A percentile compares a stretch with the other conserved stretches of the same genome.
phyloP scores from a whole-genome alignment of 176 grass and related monocot genomes.

The Oryza coarctata region DNA sequence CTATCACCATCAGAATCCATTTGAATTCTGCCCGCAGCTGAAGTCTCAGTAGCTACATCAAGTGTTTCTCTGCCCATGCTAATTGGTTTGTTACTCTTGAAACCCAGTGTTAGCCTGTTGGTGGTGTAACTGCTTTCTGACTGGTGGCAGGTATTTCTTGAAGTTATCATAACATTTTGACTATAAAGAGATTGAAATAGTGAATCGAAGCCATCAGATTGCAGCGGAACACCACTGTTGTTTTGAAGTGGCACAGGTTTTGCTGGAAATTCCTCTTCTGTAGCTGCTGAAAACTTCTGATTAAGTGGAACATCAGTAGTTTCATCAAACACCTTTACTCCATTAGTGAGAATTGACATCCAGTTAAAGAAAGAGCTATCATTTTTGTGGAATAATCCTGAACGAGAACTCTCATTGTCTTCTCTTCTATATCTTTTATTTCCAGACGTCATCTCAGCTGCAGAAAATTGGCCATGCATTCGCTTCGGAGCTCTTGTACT shows the following conservation, averaged over 20 bases:
- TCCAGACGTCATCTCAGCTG: constrained; percentile 25
- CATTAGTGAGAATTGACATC: constrained; percentile 81
- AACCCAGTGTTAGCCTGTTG: constrained; percentile 20
- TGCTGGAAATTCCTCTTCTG: constrained; percentile 42
- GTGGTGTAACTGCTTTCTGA: constrained; percentile 43
- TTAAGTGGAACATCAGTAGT: constrained; percentile 46
- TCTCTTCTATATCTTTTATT: constrained; percentile 63
- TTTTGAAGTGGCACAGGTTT: constrained; percentile 33
- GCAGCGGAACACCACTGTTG: constrained; percentile 26
- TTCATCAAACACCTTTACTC: constrained; percentile 35
- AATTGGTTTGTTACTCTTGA: constrained; percentile 19
- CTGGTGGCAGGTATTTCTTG: constrained; percentile 42
- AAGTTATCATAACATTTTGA: constrained; percentile 47
- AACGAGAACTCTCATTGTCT: constrained; percentile 48
- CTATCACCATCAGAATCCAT: constrained; percentile 30
- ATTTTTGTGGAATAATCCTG: constrained; percentile 48
- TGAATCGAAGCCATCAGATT: constrained; percentile 57
- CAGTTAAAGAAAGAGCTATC: constrained; percentile 85
- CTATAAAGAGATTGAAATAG: constrained; percentile 75
- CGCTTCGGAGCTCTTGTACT: constrained; percentile 55
- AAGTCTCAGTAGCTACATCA: constrained; percentile 25
- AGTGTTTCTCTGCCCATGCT: constrained; percentile 27
- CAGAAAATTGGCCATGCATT: constrained; percentile 43
- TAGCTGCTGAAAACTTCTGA: constrained; percentile 43
- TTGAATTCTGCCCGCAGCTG: constrained; percentile 11